These are phyloP conservation scores for Volvox carteri DNA, from an alignment of 163 green algal species.

Conservation along the genomic window DNA sequence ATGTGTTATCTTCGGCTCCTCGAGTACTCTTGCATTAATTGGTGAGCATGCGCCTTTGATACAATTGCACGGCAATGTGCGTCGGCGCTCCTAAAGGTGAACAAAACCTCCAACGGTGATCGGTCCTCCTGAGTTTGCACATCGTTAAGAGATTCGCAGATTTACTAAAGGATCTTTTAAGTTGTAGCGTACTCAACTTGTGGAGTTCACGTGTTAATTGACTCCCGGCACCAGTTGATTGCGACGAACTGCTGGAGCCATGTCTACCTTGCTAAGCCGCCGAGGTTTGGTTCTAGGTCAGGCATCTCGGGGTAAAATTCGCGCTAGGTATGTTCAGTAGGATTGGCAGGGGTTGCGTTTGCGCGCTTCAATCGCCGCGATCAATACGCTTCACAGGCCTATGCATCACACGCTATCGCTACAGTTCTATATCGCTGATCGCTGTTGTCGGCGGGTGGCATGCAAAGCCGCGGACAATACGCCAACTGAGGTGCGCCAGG, in stretches of 20 bases:
- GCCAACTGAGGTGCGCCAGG: slow-evolving; percentile 1
- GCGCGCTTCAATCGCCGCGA: neutral
- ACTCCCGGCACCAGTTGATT: neutral
- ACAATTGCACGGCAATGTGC: neutral
- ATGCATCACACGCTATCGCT: neutral
- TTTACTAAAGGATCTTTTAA: too few species aligned
- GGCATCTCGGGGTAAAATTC: neutral
- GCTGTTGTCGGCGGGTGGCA: neutral
- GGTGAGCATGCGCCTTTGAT: neutral
- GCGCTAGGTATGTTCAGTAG: neutral
- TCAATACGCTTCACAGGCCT: neutral
- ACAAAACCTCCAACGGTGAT: slow-evolving; percentile 12
- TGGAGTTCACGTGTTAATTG: slow-evolving; percentile 8
- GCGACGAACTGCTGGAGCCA: neutral
- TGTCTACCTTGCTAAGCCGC: neutral
- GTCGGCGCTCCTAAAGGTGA: slow-evolving; percentile 13
- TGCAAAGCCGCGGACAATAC: slow-evolving; percentile 20
- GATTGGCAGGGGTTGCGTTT: neutral
- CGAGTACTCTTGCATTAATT: neutral
- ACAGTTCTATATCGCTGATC: neutral
- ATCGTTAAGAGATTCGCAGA: too few species aligned
- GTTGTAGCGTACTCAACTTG: neutral
- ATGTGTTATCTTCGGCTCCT: neutral
- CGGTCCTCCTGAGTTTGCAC: too few species aligned
- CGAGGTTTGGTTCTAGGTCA: slow-evolving; percentile 5